Base-by-base conservation (phyloP, 106 monocot genomes). In the Cymbidium sinense region DNA sequence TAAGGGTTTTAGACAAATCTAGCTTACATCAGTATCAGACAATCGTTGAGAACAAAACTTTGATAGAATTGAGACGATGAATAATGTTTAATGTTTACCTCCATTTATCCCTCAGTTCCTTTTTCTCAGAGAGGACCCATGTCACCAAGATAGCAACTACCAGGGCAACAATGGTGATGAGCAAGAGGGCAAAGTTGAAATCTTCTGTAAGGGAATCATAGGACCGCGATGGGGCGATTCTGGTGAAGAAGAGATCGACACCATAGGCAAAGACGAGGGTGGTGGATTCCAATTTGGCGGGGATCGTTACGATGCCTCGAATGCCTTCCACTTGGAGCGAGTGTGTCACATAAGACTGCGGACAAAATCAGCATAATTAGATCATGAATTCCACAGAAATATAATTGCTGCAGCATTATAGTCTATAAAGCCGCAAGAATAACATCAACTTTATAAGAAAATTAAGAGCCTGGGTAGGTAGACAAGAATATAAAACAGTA, bases 151-250 rank as follows among this genome's bases (percentile, higher is more conserved):
- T 99, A 34, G 95, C 92, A 23, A 61, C 92, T 44, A 99, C 80
- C 43, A 99, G 77, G 0, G 78, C 99, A 35, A 91, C 83, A 43
- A 99, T 95, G 21, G 99, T 99, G 79, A 99, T 62, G 74, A 99
- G 86, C 15, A 99, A 88, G 33, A 99, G 94, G 13, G 89, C 95
- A 30, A 95, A 99, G 84, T 84, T 95, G 79, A 99, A 99, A 70
- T 99, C 99, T 78, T 99, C 99, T 29, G 99, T 99, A 5, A 99
- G 90, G 1, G 99, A 99, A 77, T 99, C 99, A 55, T 95, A 99
- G 39, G 92, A 95, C 70, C 92, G 76, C 39, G 99, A 99, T n/a
- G 99, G 95, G 44, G 99, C 95, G n/a, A 95, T 82, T 62, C 85
- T 83, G 17, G 95, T 95, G 62, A 87, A 99, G 82, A 99, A 99